A percentile compares a stretch with the other conserved stretches of the same genome.
Evolutionary conservation across 805 yeast species (phyloP).

Genomic region (Dipodascus geniculatus): DNA sequence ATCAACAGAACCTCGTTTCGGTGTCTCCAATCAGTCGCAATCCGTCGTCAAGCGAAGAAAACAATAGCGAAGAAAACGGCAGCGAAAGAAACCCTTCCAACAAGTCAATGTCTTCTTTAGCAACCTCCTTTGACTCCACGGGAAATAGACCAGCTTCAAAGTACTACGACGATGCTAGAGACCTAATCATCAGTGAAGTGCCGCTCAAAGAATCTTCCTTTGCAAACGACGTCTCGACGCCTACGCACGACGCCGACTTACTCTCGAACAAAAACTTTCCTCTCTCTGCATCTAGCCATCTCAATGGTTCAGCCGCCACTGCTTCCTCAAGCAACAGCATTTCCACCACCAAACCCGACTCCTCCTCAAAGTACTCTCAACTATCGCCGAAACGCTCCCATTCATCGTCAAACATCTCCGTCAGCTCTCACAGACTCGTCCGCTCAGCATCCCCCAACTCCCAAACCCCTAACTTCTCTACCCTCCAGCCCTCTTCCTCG

Average conservation of each 20-base stretch:
- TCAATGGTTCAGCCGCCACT: not conserved
- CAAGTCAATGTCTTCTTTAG: constrained; percentile 2
- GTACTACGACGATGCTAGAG: not conserved
- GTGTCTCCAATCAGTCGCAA: constrained; percentile 1
- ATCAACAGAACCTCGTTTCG: not conserved
- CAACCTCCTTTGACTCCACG: not conserved
- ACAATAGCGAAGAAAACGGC: not conserved
- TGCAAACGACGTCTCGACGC: not conserved
- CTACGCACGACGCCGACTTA: not conserved
- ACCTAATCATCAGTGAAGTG: not conserved
- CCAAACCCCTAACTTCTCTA: not conserved
- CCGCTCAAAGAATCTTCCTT: not conserved
- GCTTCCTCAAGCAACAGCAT: not conserved
- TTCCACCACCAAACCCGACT: not conserved
- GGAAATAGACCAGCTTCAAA: not conserved
- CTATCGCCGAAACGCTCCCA: not conserved
- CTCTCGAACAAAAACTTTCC: not conserved
- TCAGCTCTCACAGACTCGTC: not conserved
- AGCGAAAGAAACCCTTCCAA: not conserved
- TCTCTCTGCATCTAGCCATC: not conserved
- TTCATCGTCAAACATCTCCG: not conserved
- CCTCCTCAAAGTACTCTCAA: not conserved
- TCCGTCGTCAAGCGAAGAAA: constrained; percentile 1
- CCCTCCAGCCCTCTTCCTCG: not conserved
- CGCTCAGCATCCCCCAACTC: not conserved